Percentiles rank a stretch among this genome's conserved stretches.
Evolutionary conservation across 2,329 filamentous ascomycete genomes (phyloP).

Genomic region (Penicillium sp.): DNA sequence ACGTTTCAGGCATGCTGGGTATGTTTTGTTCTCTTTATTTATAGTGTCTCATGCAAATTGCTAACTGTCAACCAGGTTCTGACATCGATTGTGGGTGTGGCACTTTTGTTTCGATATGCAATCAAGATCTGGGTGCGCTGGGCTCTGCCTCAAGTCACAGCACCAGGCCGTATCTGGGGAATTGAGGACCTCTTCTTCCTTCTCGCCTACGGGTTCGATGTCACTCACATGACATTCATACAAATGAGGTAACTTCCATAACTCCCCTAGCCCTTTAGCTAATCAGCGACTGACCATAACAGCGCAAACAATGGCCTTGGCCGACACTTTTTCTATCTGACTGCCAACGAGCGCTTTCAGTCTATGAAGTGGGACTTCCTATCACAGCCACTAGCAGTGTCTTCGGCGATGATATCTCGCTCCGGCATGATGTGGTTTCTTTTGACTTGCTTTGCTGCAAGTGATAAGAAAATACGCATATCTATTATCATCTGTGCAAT

Average conservation of each 20-base stretch:
- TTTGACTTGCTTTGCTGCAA: conserved; percentile 36
- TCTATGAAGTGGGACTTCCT: conserved; percentile 31
- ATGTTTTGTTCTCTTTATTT: neutral
- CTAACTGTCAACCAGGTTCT: conserved; percentile 17
- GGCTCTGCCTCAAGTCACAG: conserved; percentile 33
- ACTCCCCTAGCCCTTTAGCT: too few relatives aligned
- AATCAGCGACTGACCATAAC: neutral
- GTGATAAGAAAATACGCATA: conserved; percentile 30
- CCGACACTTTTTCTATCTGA: conserved; percentile 36
- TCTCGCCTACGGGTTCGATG: conserved; percentile 32
- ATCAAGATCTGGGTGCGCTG: conserved; percentile 36
- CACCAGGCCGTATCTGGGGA: conserved; percentile 36
- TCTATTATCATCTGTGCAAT: conserved; percentile 35
- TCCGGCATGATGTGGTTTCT: conserved; percentile 43
- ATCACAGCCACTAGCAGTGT: conserved; percentile 29
- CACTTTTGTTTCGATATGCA: conserved; percentile 25
- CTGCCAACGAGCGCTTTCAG: conserved; percentile 21
- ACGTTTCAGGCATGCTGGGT: conserved; percentile 26
- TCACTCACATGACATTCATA: conserved; percentile 35
- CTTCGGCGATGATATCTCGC: conserved; percentile 37
- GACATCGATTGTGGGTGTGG: conserved; percentile 21
- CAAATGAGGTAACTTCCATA: conserved; percentile 30
- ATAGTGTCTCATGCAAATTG: neutral
- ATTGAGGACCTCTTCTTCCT: conserved; percentile 36
- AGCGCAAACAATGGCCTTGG: conserved; percentile 36